Conservation (phyloP, 1,139 yeast genomes). For the Suhomyces bokatorum region DNA sequence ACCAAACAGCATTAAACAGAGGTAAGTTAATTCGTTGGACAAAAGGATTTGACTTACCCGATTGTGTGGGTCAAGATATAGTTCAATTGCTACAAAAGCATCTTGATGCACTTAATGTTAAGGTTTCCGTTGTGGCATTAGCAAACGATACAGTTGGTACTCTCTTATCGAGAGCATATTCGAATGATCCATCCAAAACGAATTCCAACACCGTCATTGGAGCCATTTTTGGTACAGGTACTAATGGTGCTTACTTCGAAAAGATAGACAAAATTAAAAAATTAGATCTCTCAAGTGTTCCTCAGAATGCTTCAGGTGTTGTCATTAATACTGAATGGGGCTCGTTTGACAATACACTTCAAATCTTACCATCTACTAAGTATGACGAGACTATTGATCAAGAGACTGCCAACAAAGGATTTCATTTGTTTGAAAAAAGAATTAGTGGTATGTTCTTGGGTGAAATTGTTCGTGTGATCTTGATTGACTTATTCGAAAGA, state of each 20-base stretch:
- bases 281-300: constrained; percentile 39
- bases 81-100: constrained; percentile 70
- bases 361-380: constrained; percentile 69
- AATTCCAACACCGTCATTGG: constrained; percentile 79
- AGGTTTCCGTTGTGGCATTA: constrained; percentile 80
- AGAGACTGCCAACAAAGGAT: constrained; percentile 79
- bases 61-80: constrained; percentile 81
- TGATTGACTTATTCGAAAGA: constrained; percentile 63
- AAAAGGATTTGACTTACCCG: constrained; percentile 84
- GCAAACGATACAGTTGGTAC: constrained; percentile 97
- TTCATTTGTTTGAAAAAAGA: constrained; percentile 89
- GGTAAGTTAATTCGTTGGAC: constrained; percentile 94
- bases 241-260: constrained; percentile 92
- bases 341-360: constrained; percentile 80
- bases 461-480: constrained; percentile 73
- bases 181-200: constrained; percentile 55
- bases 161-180: constrained; percentile 80
- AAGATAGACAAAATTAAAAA: constrained; percentile 68
- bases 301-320: constrained; percentile 66
- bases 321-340: constrained; percentile 97
- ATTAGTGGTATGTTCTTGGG: constrained; percentile 95
- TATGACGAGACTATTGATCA: constrained; percentile 71
- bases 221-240: constrained; percentile 93
- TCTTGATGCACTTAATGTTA: constrained; percentile 55
- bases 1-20: constrained; percentile 72